Evolutionary conservation across 2,329 filamentous ascomycete species (phyloP).

Genomic region (Epichloe scottii): DNA sequence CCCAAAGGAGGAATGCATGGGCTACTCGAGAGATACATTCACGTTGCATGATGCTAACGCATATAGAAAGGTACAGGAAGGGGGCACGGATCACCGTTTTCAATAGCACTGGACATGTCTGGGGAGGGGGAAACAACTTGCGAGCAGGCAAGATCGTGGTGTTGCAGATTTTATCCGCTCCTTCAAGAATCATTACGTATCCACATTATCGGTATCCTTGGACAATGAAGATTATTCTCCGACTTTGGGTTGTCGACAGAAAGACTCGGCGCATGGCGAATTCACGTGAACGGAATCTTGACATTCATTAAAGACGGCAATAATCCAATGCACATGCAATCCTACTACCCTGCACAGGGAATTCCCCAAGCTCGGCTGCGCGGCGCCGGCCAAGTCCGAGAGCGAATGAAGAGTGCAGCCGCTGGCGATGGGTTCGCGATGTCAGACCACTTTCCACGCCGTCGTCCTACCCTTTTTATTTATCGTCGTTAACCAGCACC

Average conservation of each 20-base stretch:
- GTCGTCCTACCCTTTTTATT: neutral
- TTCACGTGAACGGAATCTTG: too few relatives aligned
- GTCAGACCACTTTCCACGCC: neutral
- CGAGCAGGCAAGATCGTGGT: neutral
- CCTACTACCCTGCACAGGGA: too few relatives aligned
- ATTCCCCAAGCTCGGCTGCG: too few relatives aligned
- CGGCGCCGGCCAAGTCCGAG: neutral
- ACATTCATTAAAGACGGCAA: too few relatives aligned
- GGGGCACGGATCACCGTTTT: neutral
- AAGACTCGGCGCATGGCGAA: too few relatives aligned
- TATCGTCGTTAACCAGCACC: neutral
- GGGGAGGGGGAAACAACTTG: neutral
- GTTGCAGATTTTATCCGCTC: neutral
- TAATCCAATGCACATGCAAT: too few relatives aligned
- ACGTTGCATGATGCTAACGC: constrained; percentile 1
- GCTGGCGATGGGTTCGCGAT: too few relatives aligned
- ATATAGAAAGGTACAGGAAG: constrained; percentile 1
- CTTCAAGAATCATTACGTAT: neutral
- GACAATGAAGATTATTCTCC: neutral
- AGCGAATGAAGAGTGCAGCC: too few relatives aligned
- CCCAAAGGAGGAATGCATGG: neutral
- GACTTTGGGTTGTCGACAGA: neutral
- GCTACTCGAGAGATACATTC: neutral
- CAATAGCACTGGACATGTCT: neutral
- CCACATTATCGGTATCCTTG: neutral